Percentiles rank a stretch among this genome's conserved stretches.
These are phyloP conservation scores for Globisporangium recalcitrans DNA, from an alignment of 352 stramenopile genomes.

Conservation along the genomic window DNA sequence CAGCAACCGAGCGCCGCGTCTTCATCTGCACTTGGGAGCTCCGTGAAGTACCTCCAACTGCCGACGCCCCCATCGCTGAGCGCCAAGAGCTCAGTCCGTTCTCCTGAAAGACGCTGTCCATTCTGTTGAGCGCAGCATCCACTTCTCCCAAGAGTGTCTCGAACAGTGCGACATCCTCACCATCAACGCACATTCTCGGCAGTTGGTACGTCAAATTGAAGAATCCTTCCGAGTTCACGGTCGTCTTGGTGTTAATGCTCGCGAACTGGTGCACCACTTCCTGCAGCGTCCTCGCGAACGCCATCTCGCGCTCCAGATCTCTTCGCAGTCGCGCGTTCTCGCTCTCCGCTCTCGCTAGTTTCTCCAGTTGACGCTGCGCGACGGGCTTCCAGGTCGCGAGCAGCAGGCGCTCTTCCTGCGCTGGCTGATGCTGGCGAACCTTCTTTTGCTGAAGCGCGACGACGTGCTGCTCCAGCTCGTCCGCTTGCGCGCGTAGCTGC, in stretches of 20 bases:
- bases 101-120: slow-evolving; percentile 25
- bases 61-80: slow-evolving; percentile 17
- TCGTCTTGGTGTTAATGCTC: too few relatives aligned
- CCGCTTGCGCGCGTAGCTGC: slow-evolving; percentile 9
- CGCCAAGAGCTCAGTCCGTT: slow-evolving; percentile 34
- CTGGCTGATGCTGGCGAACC: background rate
- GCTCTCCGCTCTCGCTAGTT: too few relatives aligned
- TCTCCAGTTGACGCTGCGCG: background rate
- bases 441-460: background rate
- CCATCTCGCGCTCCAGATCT: too few relatives aligned
- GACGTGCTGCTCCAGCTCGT: slow-evolving; percentile 6
- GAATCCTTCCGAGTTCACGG: too few relatives aligned
- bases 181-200: background rate
- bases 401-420: background rate
- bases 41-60: too few relatives aligned
- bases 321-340: too few relatives aligned
- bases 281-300: too few relatives aligned
- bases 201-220: too few relatives aligned
- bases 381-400: slow-evolving; percentile 6
- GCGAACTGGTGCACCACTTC: too few relatives aligned
- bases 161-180: slow-evolving; percentile 6
- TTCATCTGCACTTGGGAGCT: background rate
- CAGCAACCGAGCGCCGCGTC: background rate
- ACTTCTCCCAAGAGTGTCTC: background rate
- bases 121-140: background rate